phyloP scores from a whole-genome alignment of 371 early-diverging fungal species.

The Haplosporangium sp. region DNA sequence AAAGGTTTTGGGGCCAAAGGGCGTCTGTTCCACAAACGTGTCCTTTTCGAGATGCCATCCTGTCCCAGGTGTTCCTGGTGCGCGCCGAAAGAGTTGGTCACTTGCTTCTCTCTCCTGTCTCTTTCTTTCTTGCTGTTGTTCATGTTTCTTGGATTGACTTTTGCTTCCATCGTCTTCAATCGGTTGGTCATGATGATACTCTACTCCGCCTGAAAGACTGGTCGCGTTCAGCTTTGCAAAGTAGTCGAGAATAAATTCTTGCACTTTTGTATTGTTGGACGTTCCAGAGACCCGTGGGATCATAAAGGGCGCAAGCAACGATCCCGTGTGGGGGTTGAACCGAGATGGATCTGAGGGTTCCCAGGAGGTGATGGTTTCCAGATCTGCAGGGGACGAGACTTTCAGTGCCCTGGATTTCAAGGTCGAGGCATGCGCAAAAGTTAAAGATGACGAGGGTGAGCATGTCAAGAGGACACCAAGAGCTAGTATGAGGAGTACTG shows the following conservation, averaged over 20 bases:
- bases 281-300: conserved; percentile 85
- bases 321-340: conserved; percentile 57
- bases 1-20: conserved; percentile 79
- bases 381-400: conserved; percentile 28
- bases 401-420: conserved; percentile 3
- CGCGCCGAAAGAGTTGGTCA: conserved; percentile 24
- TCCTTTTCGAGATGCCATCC: conserved; percentile 87
- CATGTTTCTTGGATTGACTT: too few species aligned
- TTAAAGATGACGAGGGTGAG: background rate
- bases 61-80: conserved; percentile 25
- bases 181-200: background rate
- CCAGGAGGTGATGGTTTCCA: conserved; percentile 39
- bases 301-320: conserved; percentile 72
- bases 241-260: conserved; percentile 71
- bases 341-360: conserved; percentile 36
- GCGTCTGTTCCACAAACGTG: conserved; percentile 79
- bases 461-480: background rate
- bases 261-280: conserved; percentile 73
- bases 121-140: background rate
- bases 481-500: too few species aligned
- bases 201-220: conserved; percentile 21
- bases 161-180: background rate
- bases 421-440: background rate
- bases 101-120: conserved; percentile 1
- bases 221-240: conserved; percentile 62